Percentiles rank a stretch among this genome's conserved stretches.
phyloP scores from a whole-genome alignment of 306 rosid species.

The Mimosa bimucronata region DNA sequence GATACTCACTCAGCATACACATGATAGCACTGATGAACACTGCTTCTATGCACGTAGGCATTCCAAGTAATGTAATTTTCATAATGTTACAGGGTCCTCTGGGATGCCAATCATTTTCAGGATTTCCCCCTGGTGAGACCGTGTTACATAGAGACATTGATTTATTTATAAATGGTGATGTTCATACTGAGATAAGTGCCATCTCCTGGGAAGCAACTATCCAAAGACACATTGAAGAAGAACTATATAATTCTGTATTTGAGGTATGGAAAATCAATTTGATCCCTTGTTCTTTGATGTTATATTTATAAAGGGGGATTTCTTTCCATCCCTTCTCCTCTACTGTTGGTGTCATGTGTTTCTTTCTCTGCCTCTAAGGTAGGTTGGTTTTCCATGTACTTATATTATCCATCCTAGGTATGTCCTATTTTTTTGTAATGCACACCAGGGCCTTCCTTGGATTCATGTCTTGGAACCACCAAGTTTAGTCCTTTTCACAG shows the following conservation, averaged over 20 bases:
- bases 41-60: slow-evolving; percentile 16
- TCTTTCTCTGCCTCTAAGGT: not conserved
- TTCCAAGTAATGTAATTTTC: slow-evolving; percentile 42
- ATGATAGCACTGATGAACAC: not conserved
- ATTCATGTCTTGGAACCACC: not conserved
- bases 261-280: slow-evolving; percentile 53
- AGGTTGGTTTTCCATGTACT: not conserved
- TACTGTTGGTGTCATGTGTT: not conserved
- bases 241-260: slow-evolving; percentile 70
- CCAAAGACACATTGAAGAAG: slow-evolving; percentile 93
- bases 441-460: not conserved
- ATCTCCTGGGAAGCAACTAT: slow-evolving; percentile 93
- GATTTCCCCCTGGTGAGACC: slow-evolving; percentile 65
- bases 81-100: slow-evolving; percentile 85
- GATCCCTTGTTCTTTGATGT: not conserved
- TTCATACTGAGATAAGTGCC: slow-evolving; percentile 71
- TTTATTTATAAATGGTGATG: slow-evolving; percentile 64
- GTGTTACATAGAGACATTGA: slow-evolving; percentile 71
- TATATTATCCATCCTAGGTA: not conserved
- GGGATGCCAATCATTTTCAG: slow-evolving; percentile 85
- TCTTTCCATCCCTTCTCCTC: not conserved
- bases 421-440: not conserved
- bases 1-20: not conserved
- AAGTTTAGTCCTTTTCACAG: not conserved
- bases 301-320: slow-evolving; percentile 18